phyloP scores from a whole-genome alignment of 2,329 filamentous ascomycete genomes.

The Blastomyces gilchristii region DNA sequence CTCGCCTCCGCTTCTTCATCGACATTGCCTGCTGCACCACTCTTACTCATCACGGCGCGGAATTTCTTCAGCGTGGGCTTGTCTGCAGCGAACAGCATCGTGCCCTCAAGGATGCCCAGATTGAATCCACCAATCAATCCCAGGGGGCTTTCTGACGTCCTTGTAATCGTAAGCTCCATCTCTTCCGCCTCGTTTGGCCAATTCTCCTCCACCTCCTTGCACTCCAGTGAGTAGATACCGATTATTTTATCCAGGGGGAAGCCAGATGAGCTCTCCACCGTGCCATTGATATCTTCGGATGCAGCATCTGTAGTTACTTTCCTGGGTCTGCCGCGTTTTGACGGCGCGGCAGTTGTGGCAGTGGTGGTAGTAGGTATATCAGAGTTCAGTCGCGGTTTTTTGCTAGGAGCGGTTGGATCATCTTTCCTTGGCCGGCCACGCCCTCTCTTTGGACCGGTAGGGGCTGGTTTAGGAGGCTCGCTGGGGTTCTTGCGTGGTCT shows the following conservation, averaged over 20 bases:
- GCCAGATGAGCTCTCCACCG: background rate
- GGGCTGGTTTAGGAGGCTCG: background rate
- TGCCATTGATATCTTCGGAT: background rate
- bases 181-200: conserved; percentile 13
- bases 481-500: conserved; percentile 12
- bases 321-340: conserved; percentile 11
- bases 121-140: conserved; percentile 14
- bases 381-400: conserved; percentile 4
- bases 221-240: conserved; percentile 13
- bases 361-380: background rate
- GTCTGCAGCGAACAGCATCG: conserved; percentile 14
- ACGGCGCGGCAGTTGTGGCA: background rate
- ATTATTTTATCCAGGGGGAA: conserved; percentile 11
- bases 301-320: conserved; percentile 5
- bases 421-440: conserved; percentile 1
- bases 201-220: conserved; percentile 10
- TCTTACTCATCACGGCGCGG: conserved; percentile 1
- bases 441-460: conserved; percentile 4
- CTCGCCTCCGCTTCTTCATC: background rate
- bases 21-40: background rate
- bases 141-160: conserved; percentile 2
- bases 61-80: conserved; percentile 9
- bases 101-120: conserved; percentile 16
- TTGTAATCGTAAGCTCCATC: conserved; percentile 15
- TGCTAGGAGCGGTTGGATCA: background rate